These are phyloP conservation scores for Brassica carinata DNA, from an alignment of 345 rosid genomes.

Conservation along the genomic window DNA sequence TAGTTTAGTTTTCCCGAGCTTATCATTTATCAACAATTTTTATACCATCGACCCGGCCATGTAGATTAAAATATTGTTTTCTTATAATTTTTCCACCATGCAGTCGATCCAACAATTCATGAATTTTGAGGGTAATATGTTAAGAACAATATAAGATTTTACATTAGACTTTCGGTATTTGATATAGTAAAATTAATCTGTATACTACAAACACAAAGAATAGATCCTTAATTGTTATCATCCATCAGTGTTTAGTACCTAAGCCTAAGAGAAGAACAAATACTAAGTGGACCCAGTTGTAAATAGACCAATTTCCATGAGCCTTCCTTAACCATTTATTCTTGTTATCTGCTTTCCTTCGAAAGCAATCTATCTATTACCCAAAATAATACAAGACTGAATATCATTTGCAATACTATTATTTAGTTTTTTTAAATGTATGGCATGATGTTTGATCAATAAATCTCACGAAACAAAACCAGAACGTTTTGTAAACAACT, in stretches of 20 bases:
- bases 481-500: too few species aligned
- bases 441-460: too few species aligned
- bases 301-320: slow-evolving; percentile 8
- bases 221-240: neutral
- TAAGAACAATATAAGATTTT: neutral
- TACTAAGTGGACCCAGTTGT: slow-evolving; percentile 21
- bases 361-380: too few species aligned
- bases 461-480: too few species aligned
- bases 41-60: neutral
- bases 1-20: neutral
- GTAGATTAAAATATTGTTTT: neutral
- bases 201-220: neutral
- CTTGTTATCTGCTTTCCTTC: neutral
- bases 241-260: neutral
- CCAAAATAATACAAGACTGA: too few species aligned
- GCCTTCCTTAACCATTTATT: neutral
- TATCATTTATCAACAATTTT: neutral
- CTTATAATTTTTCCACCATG: neutral
- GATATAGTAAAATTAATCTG: neutral
- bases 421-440: too few species aligned
- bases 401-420: too few species aligned
- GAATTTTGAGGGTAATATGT: neutral
- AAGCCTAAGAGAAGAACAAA: neutral
- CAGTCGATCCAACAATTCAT: neutral
- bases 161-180: neutral